Conservation (phyloP, 495 filamentous ascomycete genomes). For the Beverwykella pulmonaria region DNA sequence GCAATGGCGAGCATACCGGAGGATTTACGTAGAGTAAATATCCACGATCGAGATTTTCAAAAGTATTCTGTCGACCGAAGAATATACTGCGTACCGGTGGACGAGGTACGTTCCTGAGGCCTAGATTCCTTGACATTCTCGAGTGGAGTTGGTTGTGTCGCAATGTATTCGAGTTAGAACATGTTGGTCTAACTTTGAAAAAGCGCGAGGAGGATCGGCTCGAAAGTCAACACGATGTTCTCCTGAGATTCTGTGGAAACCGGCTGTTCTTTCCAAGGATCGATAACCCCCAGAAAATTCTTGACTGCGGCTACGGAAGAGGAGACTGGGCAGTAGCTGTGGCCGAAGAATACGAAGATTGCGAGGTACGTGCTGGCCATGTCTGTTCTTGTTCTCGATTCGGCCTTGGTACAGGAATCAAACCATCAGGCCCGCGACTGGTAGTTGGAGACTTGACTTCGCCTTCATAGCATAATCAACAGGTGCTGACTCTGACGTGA, state of each 20-base stretch:
- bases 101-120: constrained; percentile 65
- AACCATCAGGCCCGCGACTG: too few species aligned
- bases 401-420: neutral
- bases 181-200: constrained; percentile 10
- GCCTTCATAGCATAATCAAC: neutral
- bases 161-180: neutral
- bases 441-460: neutral
- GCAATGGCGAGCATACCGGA: constrained; percentile 18
- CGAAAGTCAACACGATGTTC: constrained; percentile 67
- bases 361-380: constrained; percentile 61
- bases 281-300: constrained; percentile 50
- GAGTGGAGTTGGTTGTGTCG: neutral
- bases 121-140: neutral
- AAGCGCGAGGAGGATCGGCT: constrained; percentile 83
- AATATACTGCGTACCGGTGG: constrained; percentile 78
- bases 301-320: constrained; percentile 51
- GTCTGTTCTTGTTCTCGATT: neutral
- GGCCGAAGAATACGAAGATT: constrained; percentile 71
- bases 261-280: constrained; percentile 81
- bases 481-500: neutral
- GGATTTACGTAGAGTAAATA: constrained; percentile 27
- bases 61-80: constrained; percentile 58
- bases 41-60: constrained; percentile 43
- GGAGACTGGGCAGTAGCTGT: constrained; percentile 78
- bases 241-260: constrained; percentile 72